Evolutionary conservation across 1,139 yeast genomes (phyloP).

Genomic region (Martiniozyma asiatica): DNA sequence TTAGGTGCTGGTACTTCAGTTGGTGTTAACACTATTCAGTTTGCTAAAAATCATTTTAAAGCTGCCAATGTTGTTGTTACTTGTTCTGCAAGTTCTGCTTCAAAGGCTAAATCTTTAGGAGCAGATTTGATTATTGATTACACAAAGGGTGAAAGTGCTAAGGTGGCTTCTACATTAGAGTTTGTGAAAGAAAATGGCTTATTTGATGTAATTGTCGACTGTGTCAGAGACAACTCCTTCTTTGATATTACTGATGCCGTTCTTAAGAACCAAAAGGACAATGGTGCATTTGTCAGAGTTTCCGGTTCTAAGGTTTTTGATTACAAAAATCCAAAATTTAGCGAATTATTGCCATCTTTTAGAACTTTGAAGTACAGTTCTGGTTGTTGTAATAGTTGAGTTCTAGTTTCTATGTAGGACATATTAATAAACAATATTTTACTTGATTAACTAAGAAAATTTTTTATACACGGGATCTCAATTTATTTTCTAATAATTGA

Average conservation of each 20-base stretch:
- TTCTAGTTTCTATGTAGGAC: no score
- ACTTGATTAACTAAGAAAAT: no score
- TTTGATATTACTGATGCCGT: conserved; percentile 9
- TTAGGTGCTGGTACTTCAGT: no score
- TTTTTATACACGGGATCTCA: no score
- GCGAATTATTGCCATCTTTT: conserved; percentile 8
- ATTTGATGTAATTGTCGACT: conserved; percentile 28
- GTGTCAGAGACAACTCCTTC: no score
- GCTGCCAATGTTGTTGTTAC: conserved; percentile 31
- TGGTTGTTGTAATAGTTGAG: no score
- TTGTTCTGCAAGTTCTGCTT: conserved; percentile 25
- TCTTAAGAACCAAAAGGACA: conserved; percentile 14
- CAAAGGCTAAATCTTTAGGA: conserved; percentile 11
- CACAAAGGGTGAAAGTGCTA: conserved; percentile 19
- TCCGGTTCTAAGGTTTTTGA: conserved; percentile 23
- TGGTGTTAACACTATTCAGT: no score
- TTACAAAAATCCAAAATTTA: conserved; percentile 10
- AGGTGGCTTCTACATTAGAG: conserved; percentile 23
- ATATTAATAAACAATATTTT: no score
- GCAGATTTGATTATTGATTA: conserved; percentile 16
- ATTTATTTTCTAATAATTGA: no score
- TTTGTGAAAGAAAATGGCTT: conserved; percentile 26
- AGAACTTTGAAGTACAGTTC: conserved; percentile 3
- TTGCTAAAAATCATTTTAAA: conserved; percentile 29
- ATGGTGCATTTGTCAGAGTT: conserved; percentile 24